Evolutionary conservation across 208 protist genomes (phyloP).

Genomic region (Angomonas deanei): DNA sequence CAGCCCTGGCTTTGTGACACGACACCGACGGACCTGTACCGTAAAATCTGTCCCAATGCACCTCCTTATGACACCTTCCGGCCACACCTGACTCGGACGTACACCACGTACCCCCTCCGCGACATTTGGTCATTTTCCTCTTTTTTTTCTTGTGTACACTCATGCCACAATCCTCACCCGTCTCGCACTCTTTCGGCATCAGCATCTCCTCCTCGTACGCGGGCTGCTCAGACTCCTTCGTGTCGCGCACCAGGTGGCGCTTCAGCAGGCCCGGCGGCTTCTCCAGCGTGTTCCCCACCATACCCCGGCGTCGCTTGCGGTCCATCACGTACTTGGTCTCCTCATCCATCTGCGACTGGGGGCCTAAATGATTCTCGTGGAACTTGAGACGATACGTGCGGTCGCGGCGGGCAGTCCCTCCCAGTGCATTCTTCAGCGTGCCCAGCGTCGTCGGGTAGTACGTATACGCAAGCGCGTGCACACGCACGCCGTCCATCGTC

Average conservation of each 20-base stretch:
- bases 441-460: constrained; percentile 1
- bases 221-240: no score
- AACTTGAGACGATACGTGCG: background rate
- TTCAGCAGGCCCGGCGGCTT: constrained; percentile 15
- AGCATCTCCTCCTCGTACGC: constrained; percentile 9
- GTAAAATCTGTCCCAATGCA: background rate
- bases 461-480: constrained; percentile 12
- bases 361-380: background rate
- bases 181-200: background rate
- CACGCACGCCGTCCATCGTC: background rate
- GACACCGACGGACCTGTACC: no score
- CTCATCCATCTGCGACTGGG: constrained; percentile 2
- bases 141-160: background rate
- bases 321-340: constrained; percentile 11
- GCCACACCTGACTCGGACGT: background rate
- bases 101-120: background rate
- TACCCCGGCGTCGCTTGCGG: background rate
- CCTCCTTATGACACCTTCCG: background rate
- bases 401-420: background rate
- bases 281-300: constrained; percentile 13
- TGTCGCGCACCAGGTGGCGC: constrained; percentile 9
- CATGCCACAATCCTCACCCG: no score
- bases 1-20: background rate
- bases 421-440: background rate
- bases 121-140: background rate